Base-by-base conservation (phyloP, 495 filamentous ascomycete species). In the Endocarpon pusillum region DNA sequence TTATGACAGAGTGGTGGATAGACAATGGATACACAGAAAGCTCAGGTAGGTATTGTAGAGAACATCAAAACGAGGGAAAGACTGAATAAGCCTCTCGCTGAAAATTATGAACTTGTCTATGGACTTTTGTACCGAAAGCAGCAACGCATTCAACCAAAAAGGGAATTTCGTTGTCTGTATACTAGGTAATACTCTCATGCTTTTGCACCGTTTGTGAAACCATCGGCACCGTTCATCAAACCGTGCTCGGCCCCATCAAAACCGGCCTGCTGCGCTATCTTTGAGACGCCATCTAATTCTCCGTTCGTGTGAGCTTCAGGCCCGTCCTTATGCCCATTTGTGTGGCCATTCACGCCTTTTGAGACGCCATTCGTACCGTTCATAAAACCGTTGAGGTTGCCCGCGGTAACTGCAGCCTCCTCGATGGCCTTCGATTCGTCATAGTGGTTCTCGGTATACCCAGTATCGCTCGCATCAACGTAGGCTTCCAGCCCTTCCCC, bases 401-500 rank as follows among this genome's bases (percentile, higher is more conserved):
- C 53, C 29, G 43, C 48, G 37, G 55, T 57, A 21, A 39, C 43
- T 6, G 51, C 45, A 0, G 49, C 47, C 16, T 35, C 38, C 27
- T 59, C 49, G 3, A 52, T 37, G 10, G 37, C 43, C 9, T 48
- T 37, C 41, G 57, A 54, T 12, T 55, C 54, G 4, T 45, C 36
- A 33, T 49, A 42, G 19, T 52, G 46, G 35, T 64, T 66, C 37
- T 66, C 47, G 7, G 60, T 62, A 42, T 67, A 66, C 1, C 68
- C 70, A 24, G 68, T 75, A 37, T 76, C 72, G 38, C 59, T 68
- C 0, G 62, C 52, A 46, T 75, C 73, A 15, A 75, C 69, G 41
- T 62, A 76, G 3, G 69, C 66, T 26, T 74, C 71, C 19, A 76
- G 34, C 4, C 73, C 73, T 19, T 53, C 64, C 2, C 73, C 71